phyloP scores from a whole-genome alignment of 352 stramenopile genomes.

The Phytopythium cucurbitacearum region DNA sequence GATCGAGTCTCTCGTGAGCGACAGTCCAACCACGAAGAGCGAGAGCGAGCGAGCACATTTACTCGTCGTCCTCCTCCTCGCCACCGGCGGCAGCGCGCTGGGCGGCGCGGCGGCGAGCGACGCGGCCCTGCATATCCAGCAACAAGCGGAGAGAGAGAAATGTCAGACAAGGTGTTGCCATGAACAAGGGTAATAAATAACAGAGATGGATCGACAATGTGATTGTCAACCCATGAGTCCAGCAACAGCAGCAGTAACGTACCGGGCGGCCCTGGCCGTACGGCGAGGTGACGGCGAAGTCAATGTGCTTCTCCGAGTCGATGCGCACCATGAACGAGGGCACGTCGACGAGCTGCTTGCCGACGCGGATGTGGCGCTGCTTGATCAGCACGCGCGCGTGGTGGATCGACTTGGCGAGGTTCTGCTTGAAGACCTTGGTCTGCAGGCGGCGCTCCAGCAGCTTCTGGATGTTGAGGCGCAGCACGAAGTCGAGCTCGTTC shows the following conservation, averaged over 20 bases:
- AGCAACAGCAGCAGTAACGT: constrained; percentile 10
- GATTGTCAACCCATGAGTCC: too few relatives aligned
- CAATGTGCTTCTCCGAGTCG: constrained; percentile 99
- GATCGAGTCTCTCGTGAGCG: too few relatives aligned
- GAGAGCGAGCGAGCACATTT: constrained; percentile 32
- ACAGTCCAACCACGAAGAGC: constrained; percentile 12
- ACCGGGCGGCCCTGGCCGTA: constrained; percentile 95
- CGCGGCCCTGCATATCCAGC: constrained; percentile 69
- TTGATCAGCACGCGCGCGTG: constrained; percentile 99
- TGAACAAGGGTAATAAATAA: neutral
- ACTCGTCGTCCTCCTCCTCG: constrained; percentile 80
- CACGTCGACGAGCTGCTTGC: constrained; percentile 98
- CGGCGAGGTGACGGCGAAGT: constrained; percentile 97
- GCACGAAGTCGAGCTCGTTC: constrained; percentile 97
- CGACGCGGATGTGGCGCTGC: constrained; percentile 99
- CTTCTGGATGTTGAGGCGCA: constrained; percentile 98
- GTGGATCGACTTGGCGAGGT: constrained; percentile 99
- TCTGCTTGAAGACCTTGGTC: constrained; percentile 99
- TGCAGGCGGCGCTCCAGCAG: constrained; percentile 98
- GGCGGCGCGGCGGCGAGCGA: constrained; percentile 93
- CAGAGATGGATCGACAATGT: constrained; percentile 1
- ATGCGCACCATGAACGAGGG: constrained; percentile 98
- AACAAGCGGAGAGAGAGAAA: neutral
- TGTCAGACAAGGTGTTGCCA: neutral
- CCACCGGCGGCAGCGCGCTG: constrained; percentile 90